Evolutionary conservation across 257 asterid species (phyloP), one percentile per base, ranked within the genome.

Genomic region (Vinca minor): DNA sequence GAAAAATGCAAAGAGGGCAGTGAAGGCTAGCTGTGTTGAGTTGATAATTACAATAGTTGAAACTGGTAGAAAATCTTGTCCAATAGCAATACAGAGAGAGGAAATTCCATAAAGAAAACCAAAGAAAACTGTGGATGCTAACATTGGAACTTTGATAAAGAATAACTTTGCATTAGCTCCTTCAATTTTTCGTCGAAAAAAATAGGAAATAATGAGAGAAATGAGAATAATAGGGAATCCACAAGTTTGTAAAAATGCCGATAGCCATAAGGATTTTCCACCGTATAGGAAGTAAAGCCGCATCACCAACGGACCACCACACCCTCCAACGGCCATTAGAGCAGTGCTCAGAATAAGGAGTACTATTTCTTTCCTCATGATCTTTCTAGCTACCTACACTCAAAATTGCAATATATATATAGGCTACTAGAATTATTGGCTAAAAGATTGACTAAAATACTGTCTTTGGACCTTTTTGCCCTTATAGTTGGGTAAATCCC

Each of bases 161-260:
- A 68, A 1, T 2, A 59, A 36, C 15, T 64, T 63, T 18, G 74
- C 18, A 3, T 31, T 36, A 6, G 54, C 3, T 9, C 46, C 52
- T 5, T 26, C 2, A 4, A 23, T 15, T 50, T 42, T 60, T 8
- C 68, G 62, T 39, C 81, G 72, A 23, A 21, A 28, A n/a, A 64
- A 58, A 46, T 71, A 64, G 18, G 71, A 7, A 15, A 35, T 18
- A 1, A 34, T 34, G 0, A 76, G 69, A 1, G 77, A 69, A 63
- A 76, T 50, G 38, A 72, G 14, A 9, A 62, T 64, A 5, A 76
- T 29, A 0, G 77, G 77, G 38, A 60, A 76, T 14, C 71, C 81
- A 0, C n/a, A 53, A 1, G 77, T 76, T 26, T 64, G 23, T 7
- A 61, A 17, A 34, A 34, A 34, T 34, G 38, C 7, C 4, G 38